Percentiles rank a stretch among this genome's conserved stretches.
phyloP scores from a whole-genome alignment of 163 green algal species.

The Chlamydomonas reinhardtii region DNA sequence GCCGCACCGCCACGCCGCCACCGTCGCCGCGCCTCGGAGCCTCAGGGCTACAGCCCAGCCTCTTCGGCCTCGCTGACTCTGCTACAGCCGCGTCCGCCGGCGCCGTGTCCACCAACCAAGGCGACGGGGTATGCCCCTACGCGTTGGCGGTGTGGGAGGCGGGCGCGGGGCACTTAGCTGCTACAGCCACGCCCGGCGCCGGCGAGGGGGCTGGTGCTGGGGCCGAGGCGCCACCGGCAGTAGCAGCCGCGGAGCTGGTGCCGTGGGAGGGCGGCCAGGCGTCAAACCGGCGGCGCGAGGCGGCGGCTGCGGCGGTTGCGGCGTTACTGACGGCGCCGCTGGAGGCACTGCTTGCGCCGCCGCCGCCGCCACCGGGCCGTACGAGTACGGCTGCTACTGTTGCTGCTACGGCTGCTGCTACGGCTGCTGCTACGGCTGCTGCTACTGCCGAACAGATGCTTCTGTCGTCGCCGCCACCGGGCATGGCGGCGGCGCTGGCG shows the following conservation, averaged over 20 bases:
- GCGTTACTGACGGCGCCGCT: slow-evolving; percentile 13
- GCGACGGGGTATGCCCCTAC: neutral
- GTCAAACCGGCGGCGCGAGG: slow-evolving; percentile 10
- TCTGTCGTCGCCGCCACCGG: neutral
- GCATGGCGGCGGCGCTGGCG: neutral
- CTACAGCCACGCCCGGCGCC: too few relatives aligned
- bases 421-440: too few relatives aligned
- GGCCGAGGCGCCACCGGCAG: neutral
- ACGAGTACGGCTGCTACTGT: too few relatives aligned
- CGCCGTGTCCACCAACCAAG: neutral
- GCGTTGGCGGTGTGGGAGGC: slow-evolving; percentile 16
- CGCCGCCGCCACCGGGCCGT: too few relatives aligned
- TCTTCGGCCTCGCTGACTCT: neutral
- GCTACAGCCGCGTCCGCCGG: neutral
- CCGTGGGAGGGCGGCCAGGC: slow-evolving; percentile 1
- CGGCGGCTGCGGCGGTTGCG: neutral
- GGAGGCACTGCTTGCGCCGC: neutral
- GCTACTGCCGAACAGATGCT: neutral
- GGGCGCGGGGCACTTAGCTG: neutral
- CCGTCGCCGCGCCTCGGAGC: neutral
- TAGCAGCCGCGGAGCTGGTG: neutral
- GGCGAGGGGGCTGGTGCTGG: too few relatives aligned
- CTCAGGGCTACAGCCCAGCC: too few relatives aligned
- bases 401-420: too few relatives aligned
- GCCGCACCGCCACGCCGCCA: too few relatives aligned